These are phyloP conservation scores for Dactylonectria macrodidyma DNA, from an alignment of 2,329 filamentous ascomycete species.

Conservation along the genomic window DNA sequence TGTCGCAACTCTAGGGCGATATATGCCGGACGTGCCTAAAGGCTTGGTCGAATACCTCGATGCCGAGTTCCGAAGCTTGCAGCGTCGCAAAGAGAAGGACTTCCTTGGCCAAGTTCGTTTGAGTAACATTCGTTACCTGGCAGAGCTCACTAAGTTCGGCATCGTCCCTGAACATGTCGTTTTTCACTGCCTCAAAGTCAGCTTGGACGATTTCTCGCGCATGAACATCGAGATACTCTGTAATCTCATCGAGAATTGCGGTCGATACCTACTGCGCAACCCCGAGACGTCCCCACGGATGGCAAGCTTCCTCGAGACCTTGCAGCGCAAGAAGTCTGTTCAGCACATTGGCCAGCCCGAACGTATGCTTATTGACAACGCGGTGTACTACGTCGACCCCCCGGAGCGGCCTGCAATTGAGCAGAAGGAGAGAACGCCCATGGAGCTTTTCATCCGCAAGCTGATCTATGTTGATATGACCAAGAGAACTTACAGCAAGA, in stretches of 20 bases:
- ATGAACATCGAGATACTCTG: constrained; percentile 99
- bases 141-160: constrained; percentile 97
- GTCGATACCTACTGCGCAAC: constrained; percentile 92
- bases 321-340: constrained; percentile 95
- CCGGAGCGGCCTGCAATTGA: constrained; percentile 94
- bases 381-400: constrained; percentile 97
- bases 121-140: constrained; percentile 96
- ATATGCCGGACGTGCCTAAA: constrained; percentile 95
- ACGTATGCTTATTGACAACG: constrained; percentile 98
- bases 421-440: constrained; percentile 95
- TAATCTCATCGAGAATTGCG: constrained; percentile 95
- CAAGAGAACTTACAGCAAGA: constrained; percentile 93
- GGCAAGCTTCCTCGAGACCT: constrained; percentile 92
- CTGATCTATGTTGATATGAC: constrained; percentile 94
- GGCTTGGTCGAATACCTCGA: constrained; percentile 93
- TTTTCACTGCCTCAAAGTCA: constrained; percentile 98
- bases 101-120: constrained; percentile 95
- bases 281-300: constrained; percentile 94
- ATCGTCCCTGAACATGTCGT: constrained; percentile 99
- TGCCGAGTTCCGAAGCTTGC: constrained; percentile 95
- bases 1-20: constrained; percentile 92
- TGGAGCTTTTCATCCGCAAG: constrained; percentile 93
- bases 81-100: constrained; percentile 97
- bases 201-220: constrained; percentile 95
- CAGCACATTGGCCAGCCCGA: constrained; percentile 97